Percentiles rank a stretch among this genome's conserved stretches.
phyloP scores from a whole-genome alignment of 2,329 filamentous ascomycete genomes.

The Paracorniculantispora psalliotae region DNA sequence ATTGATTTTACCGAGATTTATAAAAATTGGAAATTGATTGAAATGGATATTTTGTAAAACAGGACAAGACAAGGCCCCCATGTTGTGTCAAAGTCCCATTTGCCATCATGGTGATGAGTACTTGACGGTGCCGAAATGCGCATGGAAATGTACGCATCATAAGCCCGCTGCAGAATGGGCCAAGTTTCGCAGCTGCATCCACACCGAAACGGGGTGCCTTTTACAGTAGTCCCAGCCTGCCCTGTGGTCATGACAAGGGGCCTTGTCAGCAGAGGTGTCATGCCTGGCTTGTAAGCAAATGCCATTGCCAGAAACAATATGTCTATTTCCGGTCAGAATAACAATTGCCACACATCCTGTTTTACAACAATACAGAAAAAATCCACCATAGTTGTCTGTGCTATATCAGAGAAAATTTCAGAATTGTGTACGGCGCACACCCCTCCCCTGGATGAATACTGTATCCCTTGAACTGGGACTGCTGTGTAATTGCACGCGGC shows the following conservation, averaged over 20 bases:
- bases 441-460: not conserved
- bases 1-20: too few species aligned
- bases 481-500: not conserved
- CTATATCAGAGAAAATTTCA: not conserved
- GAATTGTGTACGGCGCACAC: not conserved
- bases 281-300: not conserved
- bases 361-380: too few species aligned
- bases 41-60: too few species aligned
- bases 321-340: not conserved
- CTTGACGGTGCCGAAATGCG: not conserved
- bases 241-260: too few species aligned
- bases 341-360: too few species aligned
- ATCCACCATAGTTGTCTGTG: too few species aligned
- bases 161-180: not conserved
- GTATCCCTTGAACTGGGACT: not conserved
- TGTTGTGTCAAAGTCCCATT: too few species aligned
- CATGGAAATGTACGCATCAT: not conserved
- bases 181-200: too few species aligned
- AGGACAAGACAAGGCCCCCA: too few species aligned
- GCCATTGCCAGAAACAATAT: not conserved
- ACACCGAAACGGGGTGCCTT: too few species aligned
- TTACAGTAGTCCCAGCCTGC: too few species aligned
- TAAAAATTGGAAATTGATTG: not conserved
- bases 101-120: not conserved
- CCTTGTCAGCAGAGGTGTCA: too few species aligned